Percentiles rank a stretch among this genome's conserved stretches.
Conservation (phyloP, 2,329 filamentous ascomycete species). For the Aureobasidium sp. region DNA sequence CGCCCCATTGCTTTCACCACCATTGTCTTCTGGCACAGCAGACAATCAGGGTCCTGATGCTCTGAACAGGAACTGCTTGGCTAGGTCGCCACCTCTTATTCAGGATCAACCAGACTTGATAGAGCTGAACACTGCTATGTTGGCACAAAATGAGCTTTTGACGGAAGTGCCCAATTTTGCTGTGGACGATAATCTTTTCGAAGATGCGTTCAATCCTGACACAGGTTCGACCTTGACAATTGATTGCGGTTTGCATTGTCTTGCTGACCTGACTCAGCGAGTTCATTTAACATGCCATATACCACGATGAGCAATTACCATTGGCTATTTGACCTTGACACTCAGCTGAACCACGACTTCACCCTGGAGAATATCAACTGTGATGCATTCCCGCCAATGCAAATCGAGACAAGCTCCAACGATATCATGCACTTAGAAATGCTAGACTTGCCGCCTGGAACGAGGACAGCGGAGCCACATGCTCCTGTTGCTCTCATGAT, state of each 20-base stretch:
- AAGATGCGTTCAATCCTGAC: slow-evolving; percentile 51
- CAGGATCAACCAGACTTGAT: background rate
- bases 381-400: background rate
- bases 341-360: background rate
- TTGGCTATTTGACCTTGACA: slow-evolving; percentile 46
- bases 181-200: slow-evolving; percentile 31
- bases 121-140: background rate
- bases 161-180: background rate
- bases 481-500: background rate
- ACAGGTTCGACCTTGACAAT: slow-evolving; percentile 30
- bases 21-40: background rate
- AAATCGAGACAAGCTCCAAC: background rate
- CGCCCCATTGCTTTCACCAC: background rate
- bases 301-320: slow-evolving; percentile 55
- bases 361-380: background rate
- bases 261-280: slow-evolving; percentile 30
- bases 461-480: background rate
- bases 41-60: background rate
- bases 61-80: background rate
- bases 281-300: slow-evolving; percentile 57
- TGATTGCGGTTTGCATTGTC: background rate
- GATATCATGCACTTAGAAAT: background rate
- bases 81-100: background rate
- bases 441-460: background rate
- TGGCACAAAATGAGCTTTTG: too few species aligned